A percentile compares a stretch with the other conserved stretches of the same genome.
Evolutionary conservation across 179 eudicot species (phyloP).

Genomic region (Vitellaria paradoxa): DNA sequence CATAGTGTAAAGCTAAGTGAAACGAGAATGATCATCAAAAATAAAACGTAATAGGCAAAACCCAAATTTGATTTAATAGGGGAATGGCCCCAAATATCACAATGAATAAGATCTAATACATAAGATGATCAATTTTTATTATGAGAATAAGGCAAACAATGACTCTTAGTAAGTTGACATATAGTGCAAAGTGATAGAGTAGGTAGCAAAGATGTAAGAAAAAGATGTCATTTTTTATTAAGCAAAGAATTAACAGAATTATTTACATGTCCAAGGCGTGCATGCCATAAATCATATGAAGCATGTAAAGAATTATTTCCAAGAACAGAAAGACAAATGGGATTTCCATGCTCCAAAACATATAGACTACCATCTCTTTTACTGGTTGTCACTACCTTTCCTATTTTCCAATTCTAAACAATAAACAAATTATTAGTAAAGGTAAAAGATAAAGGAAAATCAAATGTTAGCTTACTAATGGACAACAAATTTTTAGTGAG

Average conservation of each 20-base stretch:
- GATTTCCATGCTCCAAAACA: neutral
- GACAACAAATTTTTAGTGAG: conserved; percentile 13
- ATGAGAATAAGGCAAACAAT: neutral
- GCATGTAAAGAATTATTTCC: neutral
- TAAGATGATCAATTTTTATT: neutral
- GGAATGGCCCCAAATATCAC: conserved; percentile 4
- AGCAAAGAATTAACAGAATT: neutral
- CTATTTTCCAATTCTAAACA: neutral
- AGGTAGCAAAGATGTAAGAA: conserved; percentile 9
- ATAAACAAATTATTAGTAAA: neutral
- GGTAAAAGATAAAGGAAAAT: neutral
- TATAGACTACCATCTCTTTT: neutral
- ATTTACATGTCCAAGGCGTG: conserved; percentile 4
- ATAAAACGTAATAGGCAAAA: conserved; percentile 6
- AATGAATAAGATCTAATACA: neutral
- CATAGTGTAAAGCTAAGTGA: neutral
- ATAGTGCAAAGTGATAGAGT: neutral
- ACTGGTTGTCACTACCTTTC: neutral
- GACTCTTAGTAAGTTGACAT: neutral
- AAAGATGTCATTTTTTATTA: conserved; percentile 7
- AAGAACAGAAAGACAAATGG: neutral
- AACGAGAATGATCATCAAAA: conserved; percentile 10
- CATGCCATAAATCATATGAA: conserved; percentile 10
- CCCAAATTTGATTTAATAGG: neutral
- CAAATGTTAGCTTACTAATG: conserved; percentile 6